phyloP scores from a whole-genome alignment of 1,284 basidiomycete species.

The Takashimella tepidaria region DNA sequence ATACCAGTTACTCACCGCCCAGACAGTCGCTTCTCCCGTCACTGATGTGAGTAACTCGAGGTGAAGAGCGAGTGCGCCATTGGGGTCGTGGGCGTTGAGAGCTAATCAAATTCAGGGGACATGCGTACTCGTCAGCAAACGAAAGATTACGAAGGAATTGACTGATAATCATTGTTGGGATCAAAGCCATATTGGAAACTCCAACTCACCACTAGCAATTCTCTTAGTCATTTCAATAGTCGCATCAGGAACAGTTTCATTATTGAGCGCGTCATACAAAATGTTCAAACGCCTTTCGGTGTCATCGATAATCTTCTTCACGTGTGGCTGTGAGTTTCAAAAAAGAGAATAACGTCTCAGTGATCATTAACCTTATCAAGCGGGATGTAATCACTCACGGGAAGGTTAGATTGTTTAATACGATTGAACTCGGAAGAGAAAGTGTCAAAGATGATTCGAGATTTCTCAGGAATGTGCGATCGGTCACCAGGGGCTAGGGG shows the following conservation, averaged over 20 bases:
- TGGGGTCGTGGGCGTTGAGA: constrained; percentile 65
- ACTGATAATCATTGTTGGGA: constrained; percentile 6
- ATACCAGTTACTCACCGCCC: constrained; percentile 57
- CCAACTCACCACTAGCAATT: constrained; percentile 9
- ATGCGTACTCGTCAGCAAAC: too few relatives aligned
- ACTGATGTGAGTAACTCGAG: constrained; percentile 70
- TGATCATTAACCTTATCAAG: not conserved
- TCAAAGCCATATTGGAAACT: too few relatives aligned
- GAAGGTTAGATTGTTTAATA: constrained; percentile 60
- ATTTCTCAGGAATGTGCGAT: constrained; percentile 74
- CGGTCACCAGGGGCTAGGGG: constrained; percentile 77
- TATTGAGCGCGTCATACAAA: constrained; percentile 86
- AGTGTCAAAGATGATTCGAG: constrained; percentile 63
- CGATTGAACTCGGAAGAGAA: constrained; percentile 59
- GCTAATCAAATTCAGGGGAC: too few relatives aligned
- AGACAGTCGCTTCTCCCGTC: constrained; percentile 74
- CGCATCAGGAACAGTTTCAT: constrained; percentile 70
- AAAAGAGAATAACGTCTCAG: not conserved
- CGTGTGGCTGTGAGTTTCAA: constrained; percentile 58
- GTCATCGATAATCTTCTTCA: constrained; percentile 81
- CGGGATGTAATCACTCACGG: constrained; percentile 56
- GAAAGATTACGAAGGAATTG: not conserved
- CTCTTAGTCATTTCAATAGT: constrained; percentile 53
- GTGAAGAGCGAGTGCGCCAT: constrained; percentile 67
- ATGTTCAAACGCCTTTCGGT: constrained; percentile 80